Evolutionary conservation across 1,284 basidiomycete species (phyloP).

Genomic region (Porogramme epimiltina): DNA sequence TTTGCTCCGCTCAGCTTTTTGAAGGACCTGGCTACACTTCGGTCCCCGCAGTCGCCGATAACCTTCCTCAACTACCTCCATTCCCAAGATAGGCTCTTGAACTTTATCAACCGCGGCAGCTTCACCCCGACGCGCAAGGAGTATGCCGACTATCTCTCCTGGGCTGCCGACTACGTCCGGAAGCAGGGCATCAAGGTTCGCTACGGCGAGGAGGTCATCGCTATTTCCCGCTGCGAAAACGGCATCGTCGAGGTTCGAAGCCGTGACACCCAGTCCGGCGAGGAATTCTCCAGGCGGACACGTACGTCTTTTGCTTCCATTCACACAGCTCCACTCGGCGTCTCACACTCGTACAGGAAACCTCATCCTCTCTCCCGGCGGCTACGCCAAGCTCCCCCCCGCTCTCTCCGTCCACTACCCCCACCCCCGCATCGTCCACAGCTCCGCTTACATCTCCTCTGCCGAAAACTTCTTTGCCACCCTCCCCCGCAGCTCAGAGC

Average conservation of each 20-base stretch:
- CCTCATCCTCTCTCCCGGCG: conserved; percentile 54
- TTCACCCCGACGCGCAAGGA: conserved; percentile 43
- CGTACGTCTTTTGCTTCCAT: conserved; percentile 36
- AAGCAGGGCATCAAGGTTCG: conserved; percentile 44
- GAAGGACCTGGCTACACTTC: conserved; percentile 61
- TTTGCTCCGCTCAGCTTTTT: conserved; percentile 43
- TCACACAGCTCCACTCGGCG: not conserved
- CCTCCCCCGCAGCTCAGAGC: conserved; percentile 26
- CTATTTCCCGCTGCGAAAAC: conserved; percentile 36
- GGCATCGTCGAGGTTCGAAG: conserved; percentile 43
- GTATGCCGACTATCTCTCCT: conserved; percentile 58
- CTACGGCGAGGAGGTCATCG: conserved; percentile 52
- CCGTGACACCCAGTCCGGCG: conserved; percentile 37
- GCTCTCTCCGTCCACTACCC: conserved; percentile 36
- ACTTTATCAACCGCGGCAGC: conserved; percentile 42
- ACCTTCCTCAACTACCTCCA: conserved; percentile 62
- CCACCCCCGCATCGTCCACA: conserved; percentile 45
- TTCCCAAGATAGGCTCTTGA: conserved; percentile 48
- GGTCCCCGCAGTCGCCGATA: conserved; percentile 56
- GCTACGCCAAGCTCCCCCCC: conserved; percentile 46
- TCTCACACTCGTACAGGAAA: conserved; percentile 36
- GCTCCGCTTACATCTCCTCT: conserved; percentile 45
- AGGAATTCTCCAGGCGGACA: conserved; percentile 36
- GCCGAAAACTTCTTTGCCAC: conserved; percentile 39
- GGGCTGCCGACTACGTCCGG: conserved; percentile 51